A percentile compares a stretch with the other conserved stretches of the same genome.
These are phyloP conservation scores for Ramalina intermedia DNA, from an alignment of 495 filamentous ascomycete genomes.

Conservation along the genomic window DNA sequence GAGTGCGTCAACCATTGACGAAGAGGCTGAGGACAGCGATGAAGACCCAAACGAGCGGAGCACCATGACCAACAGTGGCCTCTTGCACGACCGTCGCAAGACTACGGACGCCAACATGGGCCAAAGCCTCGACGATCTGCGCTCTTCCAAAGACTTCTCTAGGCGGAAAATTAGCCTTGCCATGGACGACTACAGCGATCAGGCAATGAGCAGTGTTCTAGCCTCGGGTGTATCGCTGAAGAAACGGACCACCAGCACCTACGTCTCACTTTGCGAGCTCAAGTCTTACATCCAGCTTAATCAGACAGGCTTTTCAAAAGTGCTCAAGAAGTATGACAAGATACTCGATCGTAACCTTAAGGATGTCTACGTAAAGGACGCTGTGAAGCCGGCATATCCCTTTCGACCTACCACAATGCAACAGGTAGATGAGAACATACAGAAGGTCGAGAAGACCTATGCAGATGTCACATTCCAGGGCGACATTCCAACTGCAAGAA, in stretches of 20 bases:
- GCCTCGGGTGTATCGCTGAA: constrained; percentile 78
- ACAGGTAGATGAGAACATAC: constrained; percentile 53
- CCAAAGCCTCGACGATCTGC: constrained; percentile 28
- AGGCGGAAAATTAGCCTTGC: constrained; percentile 39
- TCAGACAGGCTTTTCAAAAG: constrained; percentile 88
- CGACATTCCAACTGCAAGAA: constrained; percentile 55
- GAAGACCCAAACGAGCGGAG: constrained; percentile 50
- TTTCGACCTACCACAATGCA: constrained; percentile 59
- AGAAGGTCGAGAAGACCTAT: constrained; percentile 62
- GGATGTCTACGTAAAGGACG: constrained; percentile 54
- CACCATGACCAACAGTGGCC: constrained; percentile 29
- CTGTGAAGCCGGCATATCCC: constrained; percentile 57
- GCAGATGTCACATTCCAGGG: constrained; percentile 68
- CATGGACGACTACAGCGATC: constrained; percentile 64
- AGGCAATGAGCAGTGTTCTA: constrained; percentile 52
- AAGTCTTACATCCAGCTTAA: constrained; percentile 95
- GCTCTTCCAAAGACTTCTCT: constrained; percentile 40
- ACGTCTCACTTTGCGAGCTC: constrained; percentile 88
- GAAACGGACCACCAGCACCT: constrained; percentile 72
- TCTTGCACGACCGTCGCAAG: constrained; percentile 8
- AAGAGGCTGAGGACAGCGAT: constrained; percentile 44
- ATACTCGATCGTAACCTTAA: constrained; percentile 71
- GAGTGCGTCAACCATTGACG: constrained; percentile 30
- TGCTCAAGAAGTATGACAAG: constrained; percentile 98
- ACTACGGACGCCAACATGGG: constrained; percentile 17